Conservation (phyloP, 2,329 filamentous ascomycete species). For the Nectriaceae sp. region DNA sequence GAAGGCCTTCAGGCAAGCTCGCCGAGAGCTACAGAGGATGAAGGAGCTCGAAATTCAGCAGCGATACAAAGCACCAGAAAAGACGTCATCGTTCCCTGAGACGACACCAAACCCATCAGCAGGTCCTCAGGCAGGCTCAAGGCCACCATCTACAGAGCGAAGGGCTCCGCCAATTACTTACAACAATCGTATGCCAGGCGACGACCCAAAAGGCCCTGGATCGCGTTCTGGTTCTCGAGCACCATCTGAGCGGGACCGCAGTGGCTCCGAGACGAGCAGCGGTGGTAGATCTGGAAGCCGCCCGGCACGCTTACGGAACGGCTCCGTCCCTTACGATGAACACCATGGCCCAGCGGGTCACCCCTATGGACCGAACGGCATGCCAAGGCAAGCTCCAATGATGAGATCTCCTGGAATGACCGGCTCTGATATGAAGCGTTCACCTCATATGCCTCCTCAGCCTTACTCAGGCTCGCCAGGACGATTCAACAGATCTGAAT, state of each 20-base stretch:
- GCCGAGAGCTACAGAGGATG: constrained; percentile 56
- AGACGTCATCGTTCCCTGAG: constrained; percentile 7
- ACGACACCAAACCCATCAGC: constrained; percentile 12
- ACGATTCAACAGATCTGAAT: constrained; percentile 23
- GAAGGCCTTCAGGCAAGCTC: constrained; percentile 58
- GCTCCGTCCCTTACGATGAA: constrained; percentile 39
- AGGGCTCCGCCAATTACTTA: constrained; percentile 48
- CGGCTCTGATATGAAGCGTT: constrained; percentile 45
- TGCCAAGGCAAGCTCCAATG: constrained; percentile 32
- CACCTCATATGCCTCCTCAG: constrained; percentile 50
- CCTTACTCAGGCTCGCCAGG: constrained; percentile 30
- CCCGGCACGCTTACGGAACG: constrained; percentile 42
- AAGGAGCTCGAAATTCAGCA: constrained; percentile 54
- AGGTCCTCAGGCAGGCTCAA: constrained; percentile 30
- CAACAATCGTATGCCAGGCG: constrained; percentile 47
- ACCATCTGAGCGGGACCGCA: constrained; percentile 51
- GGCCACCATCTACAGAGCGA: constrained; percentile 46
- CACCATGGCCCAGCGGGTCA: constrained; percentile 28
- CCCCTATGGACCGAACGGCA: constrained; percentile 24
- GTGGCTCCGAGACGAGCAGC: constrained; percentile 57
- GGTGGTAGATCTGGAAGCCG: constrained; percentile 42
- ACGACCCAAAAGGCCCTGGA: constrained; percentile 38
- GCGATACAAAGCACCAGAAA: constrained; percentile 38
- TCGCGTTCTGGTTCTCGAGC: constrained; percentile 32
- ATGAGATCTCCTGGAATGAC: constrained; percentile 50